Evolutionary conservation across 768 basidiomycete genomes (phyloP).

Genomic region (Thelephora aurantiotincta): DNA sequence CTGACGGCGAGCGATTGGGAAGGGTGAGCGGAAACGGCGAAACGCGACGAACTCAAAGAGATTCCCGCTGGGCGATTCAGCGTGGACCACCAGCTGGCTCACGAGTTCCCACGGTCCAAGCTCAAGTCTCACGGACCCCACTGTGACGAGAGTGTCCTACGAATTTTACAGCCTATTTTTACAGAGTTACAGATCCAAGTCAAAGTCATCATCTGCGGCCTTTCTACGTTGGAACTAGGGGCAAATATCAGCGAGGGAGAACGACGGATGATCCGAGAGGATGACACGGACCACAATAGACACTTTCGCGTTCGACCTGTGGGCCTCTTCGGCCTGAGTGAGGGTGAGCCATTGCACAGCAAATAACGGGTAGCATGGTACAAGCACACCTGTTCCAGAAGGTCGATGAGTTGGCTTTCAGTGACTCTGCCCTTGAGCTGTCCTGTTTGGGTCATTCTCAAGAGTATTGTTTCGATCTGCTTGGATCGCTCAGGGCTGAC

Average conservation of each 20-base stretch:
- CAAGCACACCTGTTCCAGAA: conserved; percentile 64
- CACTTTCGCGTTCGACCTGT: conserved; percentile 20
- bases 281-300: conserved; percentile 23
- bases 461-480: conserved; percentile 65
- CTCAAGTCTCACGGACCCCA: background rate
- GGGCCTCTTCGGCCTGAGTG: conserved; percentile 29
- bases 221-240: conserved; percentile 21
- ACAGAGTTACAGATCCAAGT: background rate
- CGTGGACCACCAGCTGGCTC: too few species aligned
- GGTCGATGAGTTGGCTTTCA: conserved; percentile 71
- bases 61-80: background rate
- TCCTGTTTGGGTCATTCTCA: conserved; percentile 75
- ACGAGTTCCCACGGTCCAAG: background rate
- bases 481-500: conserved; percentile 73
- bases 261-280: conserved; percentile 15
- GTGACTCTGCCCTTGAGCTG: conserved; percentile 65
- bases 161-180: background rate
- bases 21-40: conserved; percentile 9
- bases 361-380: background rate
- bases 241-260: background rate
- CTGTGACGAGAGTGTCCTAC: background rate
- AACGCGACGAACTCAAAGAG: conserved; percentile 9
- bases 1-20: conserved; percentile 5
- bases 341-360: background rate
- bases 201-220: conserved; percentile 17